These are phyloP conservation scores for Aspergillus alliaceus DNA, from an alignment of 2,329 filamentous ascomycete genomes.

Conservation along the genomic window DNA sequence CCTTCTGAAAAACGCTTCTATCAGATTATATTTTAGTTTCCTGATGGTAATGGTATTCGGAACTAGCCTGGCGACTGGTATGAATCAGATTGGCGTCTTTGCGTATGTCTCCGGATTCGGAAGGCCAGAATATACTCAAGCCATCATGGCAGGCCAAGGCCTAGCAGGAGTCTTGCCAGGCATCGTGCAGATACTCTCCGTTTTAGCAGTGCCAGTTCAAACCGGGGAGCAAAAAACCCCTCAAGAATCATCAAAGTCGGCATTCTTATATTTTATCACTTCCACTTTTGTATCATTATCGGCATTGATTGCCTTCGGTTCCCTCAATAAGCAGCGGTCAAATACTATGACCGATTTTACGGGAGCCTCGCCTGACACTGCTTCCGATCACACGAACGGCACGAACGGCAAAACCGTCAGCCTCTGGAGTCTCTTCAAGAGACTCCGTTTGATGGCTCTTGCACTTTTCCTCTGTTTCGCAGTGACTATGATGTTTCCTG, in stretches of 20 bases:
- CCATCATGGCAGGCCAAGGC: constrained; percentile 92
- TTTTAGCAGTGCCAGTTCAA: constrained; percentile 62
- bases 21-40: constrained; percentile 74
- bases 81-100: constrained; percentile 93
- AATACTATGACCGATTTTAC: neutral
- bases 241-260: constrained; percentile 63
- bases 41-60: constrained; percentile 76
- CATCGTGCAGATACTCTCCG: constrained; percentile 80
- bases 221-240: constrained; percentile 38
- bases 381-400: constrained; percentile 15
- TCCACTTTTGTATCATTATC: constrained; percentile 73
- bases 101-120: constrained; percentile 87
- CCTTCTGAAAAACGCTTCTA: constrained; percentile 61
- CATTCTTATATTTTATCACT: constrained; percentile 88
- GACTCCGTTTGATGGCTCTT: constrained; percentile 75
- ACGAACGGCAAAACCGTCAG: constrained; percentile 50
- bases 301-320: constrained; percentile 72
- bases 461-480: constrained; percentile 78
- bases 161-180: constrained; percentile 88
- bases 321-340: constrained; percentile 60
- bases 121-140: constrained; percentile 86
- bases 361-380: neutral
- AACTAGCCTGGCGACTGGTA: constrained; percentile 76
- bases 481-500: constrained; percentile 91
- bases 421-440: constrained; percentile 68